Percentiles rank a stretch among this genome's conserved stretches.
Conservation (phyloP, 306 rosid genomes). For the Vigna hirtella region DNA sequence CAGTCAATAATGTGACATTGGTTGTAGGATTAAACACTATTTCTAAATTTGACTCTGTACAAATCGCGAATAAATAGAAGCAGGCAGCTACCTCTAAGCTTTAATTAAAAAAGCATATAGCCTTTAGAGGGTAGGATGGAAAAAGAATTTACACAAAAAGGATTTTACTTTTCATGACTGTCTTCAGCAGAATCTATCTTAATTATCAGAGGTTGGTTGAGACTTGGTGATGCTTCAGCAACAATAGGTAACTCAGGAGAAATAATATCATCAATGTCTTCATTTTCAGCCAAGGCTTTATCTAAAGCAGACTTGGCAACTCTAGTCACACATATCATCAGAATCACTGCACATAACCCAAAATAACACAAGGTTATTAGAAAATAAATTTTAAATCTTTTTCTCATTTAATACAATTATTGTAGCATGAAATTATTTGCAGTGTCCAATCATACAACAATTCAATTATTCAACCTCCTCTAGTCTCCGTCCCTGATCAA, state of each 20-base stretch:
- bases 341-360: slow-evolving; percentile 72
- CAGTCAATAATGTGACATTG: slow-evolving; percentile 29
- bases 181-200: slow-evolving; percentile 68
- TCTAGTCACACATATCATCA: slow-evolving; percentile 77
- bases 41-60: slow-evolving; percentile 63
- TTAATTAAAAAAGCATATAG: slow-evolving; percentile 37
- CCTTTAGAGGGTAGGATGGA: slow-evolving; percentile 46
- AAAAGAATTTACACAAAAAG: slow-evolving; percentile 71
- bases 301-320: slow-evolving; percentile 90
- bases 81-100: slow-evolving; percentile 45
- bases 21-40: slow-evolving; percentile 47
- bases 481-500: neutral
- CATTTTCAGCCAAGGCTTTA: slow-evolving; percentile 89
- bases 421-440: slow-evolving; percentile 16
- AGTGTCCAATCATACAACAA: slow-evolving; percentile 6
- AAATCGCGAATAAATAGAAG: slow-evolving; percentile 44
- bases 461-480: slow-evolving; percentile 1
- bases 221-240: slow-evolving; percentile 62
- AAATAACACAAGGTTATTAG: slow-evolving; percentile 23
- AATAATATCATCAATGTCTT: slow-evolving; percentile 57
- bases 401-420: neutral
- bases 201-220: slow-evolving; percentile 84
- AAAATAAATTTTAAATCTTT: neutral
- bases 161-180: slow-evolving; percentile 62
- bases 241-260: slow-evolving; percentile 62